Evolutionary conservation across 495 filamentous ascomycete species (phyloP).

Genomic region (Penicillium mononematosum): DNA sequence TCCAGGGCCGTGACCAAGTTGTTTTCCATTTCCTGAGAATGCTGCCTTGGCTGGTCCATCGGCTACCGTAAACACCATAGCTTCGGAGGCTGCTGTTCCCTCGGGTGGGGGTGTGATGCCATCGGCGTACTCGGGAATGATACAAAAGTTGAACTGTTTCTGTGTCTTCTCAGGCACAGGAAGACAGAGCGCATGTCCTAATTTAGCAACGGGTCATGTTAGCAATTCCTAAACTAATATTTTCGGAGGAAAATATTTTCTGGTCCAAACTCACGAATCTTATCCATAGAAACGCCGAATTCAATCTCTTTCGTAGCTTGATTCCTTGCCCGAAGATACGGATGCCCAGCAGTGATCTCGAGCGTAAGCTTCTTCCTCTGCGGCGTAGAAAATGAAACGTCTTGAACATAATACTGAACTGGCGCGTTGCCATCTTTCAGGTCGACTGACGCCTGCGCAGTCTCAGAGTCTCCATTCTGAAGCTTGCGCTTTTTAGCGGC

Average conservation of each 20-base stretch:
- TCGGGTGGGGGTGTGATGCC: constrained; percentile 49
- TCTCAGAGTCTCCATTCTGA: constrained; percentile 45
- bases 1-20: constrained; percentile 44
- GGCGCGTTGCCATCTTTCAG: constrained; percentile 38
- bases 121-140: constrained; percentile 67
- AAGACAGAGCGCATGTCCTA: constrained; percentile 76
- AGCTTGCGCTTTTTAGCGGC: constrained; percentile 57
- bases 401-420: constrained; percentile 57
- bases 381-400: constrained; percentile 75
- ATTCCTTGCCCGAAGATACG: constrained; percentile 66
- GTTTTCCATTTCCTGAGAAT: constrained; percentile 39
- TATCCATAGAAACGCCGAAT: constrained; percentile 65
- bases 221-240: constrained; percentile 4
- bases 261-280: constrained; percentile 62
- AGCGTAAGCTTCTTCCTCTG: constrained; percentile 90
- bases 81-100: constrained; percentile 51
- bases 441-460: constrained; percentile 43
- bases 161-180: constrained; percentile 90
- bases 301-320: constrained; percentile 64
- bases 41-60: constrained; percentile 66
- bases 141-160: constrained; percentile 83
- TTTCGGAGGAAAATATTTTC: not conserved
- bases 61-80: constrained; percentile 80
- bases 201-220: not conserved
- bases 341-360: constrained; percentile 58